Conservation (phyloP, 2,329 filamentous ascomycete species). For the Aschersonia sp. region DNA sequence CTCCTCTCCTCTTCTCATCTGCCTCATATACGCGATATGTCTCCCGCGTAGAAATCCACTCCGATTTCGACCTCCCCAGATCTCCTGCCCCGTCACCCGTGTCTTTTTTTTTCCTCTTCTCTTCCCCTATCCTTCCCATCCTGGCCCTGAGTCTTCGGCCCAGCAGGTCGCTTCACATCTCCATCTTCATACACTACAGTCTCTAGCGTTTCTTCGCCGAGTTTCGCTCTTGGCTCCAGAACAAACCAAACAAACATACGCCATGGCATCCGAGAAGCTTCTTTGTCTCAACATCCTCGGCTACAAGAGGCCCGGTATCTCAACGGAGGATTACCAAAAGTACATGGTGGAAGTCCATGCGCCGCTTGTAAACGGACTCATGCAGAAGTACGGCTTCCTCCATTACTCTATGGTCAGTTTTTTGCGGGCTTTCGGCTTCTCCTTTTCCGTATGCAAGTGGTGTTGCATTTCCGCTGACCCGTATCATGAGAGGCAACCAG, state of each 20-base stretch:
- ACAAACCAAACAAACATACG: not conserved
- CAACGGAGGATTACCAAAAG: not conserved
- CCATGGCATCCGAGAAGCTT: not conserved
- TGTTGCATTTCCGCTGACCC: not conserved
- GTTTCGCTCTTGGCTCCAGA: too few species aligned
- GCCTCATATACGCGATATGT: too few species aligned
- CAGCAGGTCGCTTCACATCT: too few species aligned
- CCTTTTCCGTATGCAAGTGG: not conserved
- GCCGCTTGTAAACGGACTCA: not conserved
- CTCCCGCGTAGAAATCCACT: too few species aligned
- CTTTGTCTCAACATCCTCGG: slow-evolving; percentile 2
- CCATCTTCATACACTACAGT: too few species aligned
- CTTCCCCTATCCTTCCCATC: too few species aligned
- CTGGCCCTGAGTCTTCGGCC: too few species aligned
- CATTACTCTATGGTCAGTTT: not conserved
- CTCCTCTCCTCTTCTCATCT: too few species aligned
- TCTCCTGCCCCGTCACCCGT: too few species aligned
- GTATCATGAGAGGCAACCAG: not conserved
- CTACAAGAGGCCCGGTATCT: not conserved
- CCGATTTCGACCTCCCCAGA: too few species aligned
- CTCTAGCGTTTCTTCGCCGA: too few species aligned
- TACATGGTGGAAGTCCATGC: slow-evolving; percentile 3
- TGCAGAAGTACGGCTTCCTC: slow-evolving; percentile 1
- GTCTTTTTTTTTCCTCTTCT: too few species aligned
- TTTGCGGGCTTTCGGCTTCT: not conserved